A percentile compares a stretch with the other conserved stretches of the same genome.
phyloP scores from a whole-genome alignment of 1,284 basidiomycete species.

The Grifola frondosa region DNA sequence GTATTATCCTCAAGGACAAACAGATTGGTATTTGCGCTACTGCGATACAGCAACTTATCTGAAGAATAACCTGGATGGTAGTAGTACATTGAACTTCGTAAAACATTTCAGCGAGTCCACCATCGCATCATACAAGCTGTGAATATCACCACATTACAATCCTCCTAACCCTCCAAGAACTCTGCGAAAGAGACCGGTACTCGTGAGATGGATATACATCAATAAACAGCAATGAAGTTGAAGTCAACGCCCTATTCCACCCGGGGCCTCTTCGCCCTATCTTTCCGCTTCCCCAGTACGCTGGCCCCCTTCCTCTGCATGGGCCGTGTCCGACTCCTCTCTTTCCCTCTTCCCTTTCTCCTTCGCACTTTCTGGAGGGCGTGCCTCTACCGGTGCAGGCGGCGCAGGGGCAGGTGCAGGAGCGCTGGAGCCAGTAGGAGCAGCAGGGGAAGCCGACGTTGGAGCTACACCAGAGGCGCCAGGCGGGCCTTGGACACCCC shows the following conservation, averaged over 20 bases:
- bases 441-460: neutral
- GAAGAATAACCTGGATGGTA: no score
- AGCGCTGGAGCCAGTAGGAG: neutral
- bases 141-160: no score
- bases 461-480: constrained; percentile 12
- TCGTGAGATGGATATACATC: no score
- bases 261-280: constrained; percentile 30
- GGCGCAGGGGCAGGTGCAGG: neutral
- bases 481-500: constrained; percentile 29
- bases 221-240: no score
- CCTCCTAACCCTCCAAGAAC: no score
- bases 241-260: constrained; percentile 29
- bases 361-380: constrained; percentile 8
- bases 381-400: neutral
- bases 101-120: no score
- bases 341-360: constrained; percentile 24
- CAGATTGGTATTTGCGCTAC: no score
- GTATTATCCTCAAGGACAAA: no score
- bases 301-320: constrained; percentile 11
- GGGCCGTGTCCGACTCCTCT: constrained; percentile 14
- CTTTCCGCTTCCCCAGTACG: constrained; percentile 18
- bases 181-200: no score
- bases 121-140: no score
- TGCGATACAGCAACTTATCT: no score
- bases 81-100: no score